phyloP scores from a whole-genome alignment of 345 rosid genomes.

The Populus tremula region DNA sequence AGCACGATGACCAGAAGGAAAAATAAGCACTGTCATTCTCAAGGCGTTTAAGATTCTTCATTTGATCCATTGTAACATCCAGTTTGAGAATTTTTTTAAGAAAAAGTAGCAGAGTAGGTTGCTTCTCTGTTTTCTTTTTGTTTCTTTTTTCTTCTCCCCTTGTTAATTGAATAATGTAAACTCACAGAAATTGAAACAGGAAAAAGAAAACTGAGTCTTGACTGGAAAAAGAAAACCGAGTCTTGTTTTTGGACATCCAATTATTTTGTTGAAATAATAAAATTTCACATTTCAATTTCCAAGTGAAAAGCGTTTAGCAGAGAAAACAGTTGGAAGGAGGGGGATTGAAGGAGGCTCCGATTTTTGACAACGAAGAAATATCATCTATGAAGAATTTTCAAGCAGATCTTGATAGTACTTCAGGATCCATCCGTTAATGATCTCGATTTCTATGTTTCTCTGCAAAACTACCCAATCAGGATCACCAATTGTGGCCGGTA shows the following conservation, averaged over 20 bases:
- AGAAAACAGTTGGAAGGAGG: neutral
- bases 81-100: neutral
- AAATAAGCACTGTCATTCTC: neutral
- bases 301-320: neutral
- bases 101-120: neutral
- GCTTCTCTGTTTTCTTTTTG: neutral
- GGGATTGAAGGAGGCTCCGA: neutral
- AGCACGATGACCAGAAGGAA: neutral
- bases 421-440: slow-evolving; percentile 15
- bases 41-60: neutral
- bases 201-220: neutral
- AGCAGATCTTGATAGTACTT: slow-evolving; percentile 18
- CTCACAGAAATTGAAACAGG: neutral
- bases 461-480: slow-evolving; percentile 18
- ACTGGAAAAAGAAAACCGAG: neutral
- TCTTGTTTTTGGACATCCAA: neutral
- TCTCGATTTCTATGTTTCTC: slow-evolving; percentile 13
- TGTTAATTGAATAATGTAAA: neutral
- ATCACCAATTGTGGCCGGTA: neutral
- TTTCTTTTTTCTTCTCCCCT: neutral
- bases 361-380: neutral
- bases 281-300: neutral
- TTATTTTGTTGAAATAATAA: neutral
- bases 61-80: neutral
- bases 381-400: neutral